Evolutionary conservation across 164 flowering plant genomes (phyloP), one percentile per base, ranked within the genome.

Genomic region (Macadamia tetraphylla): DNA sequence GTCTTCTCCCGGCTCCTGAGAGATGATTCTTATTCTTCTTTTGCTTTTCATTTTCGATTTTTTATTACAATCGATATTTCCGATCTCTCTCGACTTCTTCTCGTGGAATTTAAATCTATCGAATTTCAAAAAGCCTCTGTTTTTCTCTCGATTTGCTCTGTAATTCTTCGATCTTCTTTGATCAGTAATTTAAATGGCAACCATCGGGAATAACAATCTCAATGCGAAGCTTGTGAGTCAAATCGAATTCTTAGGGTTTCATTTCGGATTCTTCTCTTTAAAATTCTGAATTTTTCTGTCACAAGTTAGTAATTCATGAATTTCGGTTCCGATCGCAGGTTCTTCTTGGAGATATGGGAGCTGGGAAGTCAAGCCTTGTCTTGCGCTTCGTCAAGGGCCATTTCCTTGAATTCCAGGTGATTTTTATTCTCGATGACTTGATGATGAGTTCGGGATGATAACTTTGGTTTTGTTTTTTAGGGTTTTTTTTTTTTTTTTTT

Each of bases 341-440:
- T 62, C 81, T 87, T 15, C 83, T 87, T 4, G 91, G 89, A 12
- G 91, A 87, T 61, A 84, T 87, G 87, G 89, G 91, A 13, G 84
- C 91, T 29, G 91, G 91, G 10, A 88, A 88, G 73, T 83, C 92
- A 4, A 88, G 92, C 60, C 85, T 88, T 12, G 90, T 86, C 12
- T 65, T 88, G 76, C 84, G 90, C 13, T 86, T 86, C 65, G 92
- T 88, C 62, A 88, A 86, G 72, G 92, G 88, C 68, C 92, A 88
- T 57, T 88, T 86, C 60, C 77, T 80, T 29, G 92, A 88, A 77
- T 86, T 83, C 64, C 92, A 88, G 88, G 92, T 86, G 17, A 18
- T 6, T 62, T 64, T 58, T 11, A 6, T 18, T 23, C 23, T 49
- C 11, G 14, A 12, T 9, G 58, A 2, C 46, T 58, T 43, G 56